Evolutionary conservation across 305 asterid species (phyloP).

Genomic region (Striga hermonthica): DNA sequence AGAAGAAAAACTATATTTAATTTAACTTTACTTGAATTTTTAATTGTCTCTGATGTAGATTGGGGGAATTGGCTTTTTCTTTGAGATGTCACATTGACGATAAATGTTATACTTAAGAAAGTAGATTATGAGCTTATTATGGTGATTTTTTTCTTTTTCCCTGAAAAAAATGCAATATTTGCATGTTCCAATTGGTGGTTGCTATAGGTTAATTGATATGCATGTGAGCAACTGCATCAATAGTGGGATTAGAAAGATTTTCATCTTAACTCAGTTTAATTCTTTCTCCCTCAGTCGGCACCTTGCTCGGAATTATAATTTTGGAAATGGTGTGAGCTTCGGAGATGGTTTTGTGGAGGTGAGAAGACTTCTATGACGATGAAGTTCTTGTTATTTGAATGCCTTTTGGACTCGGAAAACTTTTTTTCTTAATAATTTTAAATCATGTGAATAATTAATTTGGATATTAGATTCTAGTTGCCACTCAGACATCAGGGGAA

Average conservation of each 20-base stretch:
- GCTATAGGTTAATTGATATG: constrained; percentile 88
- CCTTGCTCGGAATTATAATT: constrained; percentile 75
- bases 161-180: background rate
- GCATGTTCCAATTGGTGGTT: constrained; percentile 96
- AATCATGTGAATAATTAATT: background rate
- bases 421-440: background rate
- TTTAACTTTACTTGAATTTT: background rate
- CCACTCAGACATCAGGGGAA: constrained; percentile 96
- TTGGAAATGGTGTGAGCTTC: constrained; percentile 80
- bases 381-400: background rate
- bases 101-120: background rate
- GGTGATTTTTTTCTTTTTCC: background rate
- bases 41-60: background rate
- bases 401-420: background rate
- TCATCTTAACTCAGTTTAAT: constrained; percentile 87
- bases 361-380: constrained; percentile 10
- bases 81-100: background rate
- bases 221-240: constrained; percentile 99
- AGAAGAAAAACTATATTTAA: background rate
- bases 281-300: constrained; percentile 96
- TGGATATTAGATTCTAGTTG: constrained; percentile 75
- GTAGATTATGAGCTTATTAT: background rate
- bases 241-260: constrained; percentile 85
- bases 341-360: constrained; percentile 99
- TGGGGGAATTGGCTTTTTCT: background rate